Percentiles rank a stretch among this genome's conserved stretches.
Conservation (phyloP, 305 asterid species). For the Striga hermonthica region DNA sequence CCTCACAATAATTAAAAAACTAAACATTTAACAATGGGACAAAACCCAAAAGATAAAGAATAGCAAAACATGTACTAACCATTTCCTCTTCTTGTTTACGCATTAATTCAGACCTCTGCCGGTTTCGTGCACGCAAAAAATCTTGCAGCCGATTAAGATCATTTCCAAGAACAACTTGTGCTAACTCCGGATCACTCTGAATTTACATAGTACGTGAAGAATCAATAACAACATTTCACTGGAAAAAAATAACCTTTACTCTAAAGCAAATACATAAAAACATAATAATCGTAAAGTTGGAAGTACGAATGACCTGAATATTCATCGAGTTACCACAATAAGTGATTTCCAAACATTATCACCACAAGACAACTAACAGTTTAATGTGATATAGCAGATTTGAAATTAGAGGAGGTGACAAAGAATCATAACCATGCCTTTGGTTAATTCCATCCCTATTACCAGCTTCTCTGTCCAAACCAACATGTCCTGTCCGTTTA, state of each 20-base stretch:
- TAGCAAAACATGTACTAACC: slow-evolving; percentile 46
- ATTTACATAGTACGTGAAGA: slow-evolving; percentile 33
- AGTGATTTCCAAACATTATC: not conserved
- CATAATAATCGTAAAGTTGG: slow-evolving; percentile 17
- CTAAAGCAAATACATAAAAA: slow-evolving; percentile 14
- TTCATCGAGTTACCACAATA: slow-evolving; percentile 21
- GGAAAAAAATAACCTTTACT: slow-evolving; percentile 8
- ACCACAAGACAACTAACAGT: not conserved
- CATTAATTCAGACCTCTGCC: slow-evolving; percentile 59
- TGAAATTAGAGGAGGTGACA: not conserved
- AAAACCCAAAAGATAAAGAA: slow-evolving; percentile 26
- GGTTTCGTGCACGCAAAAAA: slow-evolving; percentile 65
- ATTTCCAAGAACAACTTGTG: slow-evolving; percentile 86
- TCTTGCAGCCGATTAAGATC: slow-evolving; percentile 84
- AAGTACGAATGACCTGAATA: not conserved
- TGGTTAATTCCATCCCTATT: not conserved
- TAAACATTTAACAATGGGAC: slow-evolving; percentile 15
- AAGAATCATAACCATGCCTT: not conserved
- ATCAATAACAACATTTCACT: slow-evolving; percentile 21
- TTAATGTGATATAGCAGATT: not conserved
- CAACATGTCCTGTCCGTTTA: not conserved
- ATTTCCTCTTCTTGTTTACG: slow-evolving; percentile 86
- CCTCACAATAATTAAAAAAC: slow-evolving; percentile 12
- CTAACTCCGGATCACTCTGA: slow-evolving; percentile 92
- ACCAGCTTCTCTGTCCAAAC: not conserved